phyloP scores from a whole-genome alignment of 352 stramenopile genomes.

The Thalassiosira mediterranea region DNA sequence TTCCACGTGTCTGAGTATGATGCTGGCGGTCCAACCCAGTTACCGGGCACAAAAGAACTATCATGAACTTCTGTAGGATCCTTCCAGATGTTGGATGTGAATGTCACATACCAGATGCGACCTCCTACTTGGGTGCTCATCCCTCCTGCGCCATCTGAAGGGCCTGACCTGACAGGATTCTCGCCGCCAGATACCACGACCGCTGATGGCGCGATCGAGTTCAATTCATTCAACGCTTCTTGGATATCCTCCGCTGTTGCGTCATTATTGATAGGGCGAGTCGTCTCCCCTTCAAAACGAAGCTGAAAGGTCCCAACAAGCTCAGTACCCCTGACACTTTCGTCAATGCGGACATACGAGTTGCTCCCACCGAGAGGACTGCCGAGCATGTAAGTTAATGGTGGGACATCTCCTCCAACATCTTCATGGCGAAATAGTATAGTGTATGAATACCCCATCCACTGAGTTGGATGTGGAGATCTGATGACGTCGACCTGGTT shows the following conservation, averaged over 20 bases:
- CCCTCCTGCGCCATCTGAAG: conserved; percentile 43
- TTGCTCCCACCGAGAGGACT: conserved; percentile 55
- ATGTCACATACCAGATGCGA: conserved; percentile 87
- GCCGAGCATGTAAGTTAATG: conserved; percentile 50
- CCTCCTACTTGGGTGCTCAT: conserved; percentile 64
- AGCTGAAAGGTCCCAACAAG: conserved; percentile 91
- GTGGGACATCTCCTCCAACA: conserved; percentile 88
- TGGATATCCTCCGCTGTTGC: conserved; percentile 87
- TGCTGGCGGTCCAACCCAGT: conserved; percentile 87
- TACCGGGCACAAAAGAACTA: conserved; percentile 86
- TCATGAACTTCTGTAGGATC: conserved; percentile 90
- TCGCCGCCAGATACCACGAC: conserved; percentile 87
- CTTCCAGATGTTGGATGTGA: conserved; percentile 91
- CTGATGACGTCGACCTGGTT: conserved; percentile 74
- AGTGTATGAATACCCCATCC: conserved; percentile 84
- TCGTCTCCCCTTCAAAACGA: conserved; percentile 92
- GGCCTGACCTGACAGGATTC: conserved; percentile 49
- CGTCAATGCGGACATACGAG: conserved; percentile 77
- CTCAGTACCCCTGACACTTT: conserved; percentile 88
- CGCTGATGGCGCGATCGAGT: conserved; percentile 90
- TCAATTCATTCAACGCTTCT: conserved; percentile 90
- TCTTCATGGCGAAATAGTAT: conserved; percentile 83
- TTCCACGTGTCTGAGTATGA: conserved; percentile 91
- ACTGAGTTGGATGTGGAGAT: conserved; percentile 65
- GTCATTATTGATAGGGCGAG: conserved; percentile 88